These are phyloP conservation scores for Hypoxylon sp. DNA, from an alignment of 2,329 filamentous ascomycete genomes.

Conservation along the genomic window DNA sequence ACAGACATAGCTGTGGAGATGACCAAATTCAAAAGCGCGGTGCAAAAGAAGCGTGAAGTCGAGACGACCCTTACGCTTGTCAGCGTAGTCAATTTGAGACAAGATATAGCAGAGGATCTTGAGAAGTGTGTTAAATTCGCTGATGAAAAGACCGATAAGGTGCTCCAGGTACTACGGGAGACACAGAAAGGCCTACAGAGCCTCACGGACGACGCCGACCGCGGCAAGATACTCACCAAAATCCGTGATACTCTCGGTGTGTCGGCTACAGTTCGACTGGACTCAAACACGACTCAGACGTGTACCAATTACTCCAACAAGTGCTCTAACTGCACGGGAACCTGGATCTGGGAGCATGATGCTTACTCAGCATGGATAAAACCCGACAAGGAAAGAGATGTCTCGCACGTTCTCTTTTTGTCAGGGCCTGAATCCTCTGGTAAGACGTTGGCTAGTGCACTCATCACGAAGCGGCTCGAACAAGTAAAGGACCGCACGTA, in stretches of 20 bases:
- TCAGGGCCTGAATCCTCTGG: conserved; percentile 37
- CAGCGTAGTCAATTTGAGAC: conserved; percentile 11
- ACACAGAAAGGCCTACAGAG: conserved; percentile 30
- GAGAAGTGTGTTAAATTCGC: conserved; percentile 14
- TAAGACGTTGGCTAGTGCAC: conserved; percentile 36
- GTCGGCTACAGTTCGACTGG: conserved; percentile 30
- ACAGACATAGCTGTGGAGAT: conserved; percentile 33
- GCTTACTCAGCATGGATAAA: conserved; percentile 24
- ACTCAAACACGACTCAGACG: conserved; percentile 37
- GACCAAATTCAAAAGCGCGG: conserved; percentile 28
- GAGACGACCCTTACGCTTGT: conserved; percentile 39
- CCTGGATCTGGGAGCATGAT: conserved; percentile 30
- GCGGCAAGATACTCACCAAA: conserved; percentile 32
- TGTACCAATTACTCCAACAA: conserved; percentile 28
- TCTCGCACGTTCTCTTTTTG: conserved; percentile 34
- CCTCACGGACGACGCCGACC: conserved; percentile 32
- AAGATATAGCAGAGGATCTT: conserved; percentile 5
- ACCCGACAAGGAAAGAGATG: conserved; percentile 20
- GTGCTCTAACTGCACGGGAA: conserved; percentile 22
- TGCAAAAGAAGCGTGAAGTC: conserved; percentile 36
- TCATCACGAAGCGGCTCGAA: conserved; percentile 39
- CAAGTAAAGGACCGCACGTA: conserved; percentile 37
- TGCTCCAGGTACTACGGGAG: conserved; percentile 21
- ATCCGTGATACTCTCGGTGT: conserved; percentile 34
- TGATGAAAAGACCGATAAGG: conserved; percentile 26